Percentiles rank a stretch among this genome's conserved stretches.
These are phyloP conservation scores for Penicillium cataractarum DNA, from an alignment of 495 filamentous ascomycete species.

Conservation along the genomic window DNA sequence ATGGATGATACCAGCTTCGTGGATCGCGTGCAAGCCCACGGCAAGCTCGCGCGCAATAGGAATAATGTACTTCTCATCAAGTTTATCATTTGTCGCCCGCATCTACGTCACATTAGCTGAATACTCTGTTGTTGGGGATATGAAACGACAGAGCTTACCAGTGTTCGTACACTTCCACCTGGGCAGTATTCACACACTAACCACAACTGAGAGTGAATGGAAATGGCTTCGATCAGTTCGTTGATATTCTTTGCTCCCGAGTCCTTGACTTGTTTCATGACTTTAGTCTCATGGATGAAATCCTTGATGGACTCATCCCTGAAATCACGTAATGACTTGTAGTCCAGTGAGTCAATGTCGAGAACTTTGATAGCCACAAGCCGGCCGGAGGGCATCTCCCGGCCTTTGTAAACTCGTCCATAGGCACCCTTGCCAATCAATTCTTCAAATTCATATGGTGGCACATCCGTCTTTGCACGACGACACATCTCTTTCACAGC, in stretches of 20 bases:
- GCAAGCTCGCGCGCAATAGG: slow-evolving; percentile 87
- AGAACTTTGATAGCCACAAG: slow-evolving; percentile 94
- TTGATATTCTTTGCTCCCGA: slow-evolving; percentile 89
- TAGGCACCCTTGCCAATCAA: slow-evolving; percentile 95
- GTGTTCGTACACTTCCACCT: slow-evolving; percentile 90
- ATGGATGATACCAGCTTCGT: slow-evolving; percentile 92
- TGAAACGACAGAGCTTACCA: slow-evolving; percentile 53
- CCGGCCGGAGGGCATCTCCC: slow-evolving; percentile 57
- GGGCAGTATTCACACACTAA: slow-evolving; percentile 95
- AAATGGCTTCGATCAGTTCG: slow-evolving; percentile 81
- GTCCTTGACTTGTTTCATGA: slow-evolving; percentile 82
- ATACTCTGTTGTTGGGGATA: background rate
- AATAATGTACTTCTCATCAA: slow-evolving; percentile 90
- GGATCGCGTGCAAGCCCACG: slow-evolving; percentile 81
- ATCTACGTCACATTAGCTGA: slow-evolving; percentile 37
- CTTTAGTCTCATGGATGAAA: slow-evolving; percentile 85
- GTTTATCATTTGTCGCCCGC: slow-evolving; percentile 63
- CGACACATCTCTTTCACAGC: slow-evolving; percentile 55
- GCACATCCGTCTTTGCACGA: slow-evolving; percentile 48
- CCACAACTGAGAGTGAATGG: slow-evolving; percentile 89
- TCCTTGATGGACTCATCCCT: slow-evolving; percentile 82
- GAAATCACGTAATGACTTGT: slow-evolving; percentile 63
- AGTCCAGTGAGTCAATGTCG: slow-evolving; percentile 88
- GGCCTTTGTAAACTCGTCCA: slow-evolving; percentile 89
- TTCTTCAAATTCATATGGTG: slow-evolving; percentile 80